phyloP scores from a whole-genome alignment of 148 eudicot species.

The Hydrangea macrophylla region DNA sequence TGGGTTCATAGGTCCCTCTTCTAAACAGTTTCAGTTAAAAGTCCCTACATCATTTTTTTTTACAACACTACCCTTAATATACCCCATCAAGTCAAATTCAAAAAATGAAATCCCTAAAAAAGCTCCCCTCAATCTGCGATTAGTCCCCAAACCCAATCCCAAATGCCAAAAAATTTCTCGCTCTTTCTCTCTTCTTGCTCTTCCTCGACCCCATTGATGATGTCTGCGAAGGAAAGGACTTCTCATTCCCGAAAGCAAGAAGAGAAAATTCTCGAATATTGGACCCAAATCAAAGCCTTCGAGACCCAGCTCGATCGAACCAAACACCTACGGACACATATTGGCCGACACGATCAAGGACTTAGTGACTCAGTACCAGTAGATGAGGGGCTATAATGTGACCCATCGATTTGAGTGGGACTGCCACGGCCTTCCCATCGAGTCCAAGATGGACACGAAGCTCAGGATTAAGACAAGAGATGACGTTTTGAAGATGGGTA shows the following conservation, averaged over 20 bases:
- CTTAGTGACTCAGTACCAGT: constrained; percentile 80
- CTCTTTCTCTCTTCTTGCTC: too few relatives aligned
- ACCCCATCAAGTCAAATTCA: too few relatives aligned
- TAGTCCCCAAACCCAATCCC: too few relatives aligned
- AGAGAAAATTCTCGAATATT: constrained; percentile 56
- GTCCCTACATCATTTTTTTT: too few relatives aligned
- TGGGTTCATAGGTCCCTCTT: too few relatives aligned
- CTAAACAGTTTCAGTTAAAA: too few relatives aligned
- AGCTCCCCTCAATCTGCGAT: too few relatives aligned
- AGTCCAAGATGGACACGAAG: constrained; percentile 73
- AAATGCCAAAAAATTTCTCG: too few relatives aligned
- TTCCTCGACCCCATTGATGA: constrained; percentile 98
- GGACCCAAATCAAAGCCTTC: constrained; percentile 73
- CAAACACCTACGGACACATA: constrained; percentile 65
- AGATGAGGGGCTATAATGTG: constrained; percentile 80
- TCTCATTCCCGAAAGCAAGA: constrained; percentile 79
- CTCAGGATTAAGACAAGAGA: constrained; percentile 60
- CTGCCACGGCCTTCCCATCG: constrained; percentile 86
- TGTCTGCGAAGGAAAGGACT: constrained; percentile 84
- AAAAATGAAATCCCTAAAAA: too few relatives aligned
- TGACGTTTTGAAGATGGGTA: constrained; percentile 84
- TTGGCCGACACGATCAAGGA: constrained; percentile 90
- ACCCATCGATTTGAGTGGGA: constrained; percentile 97
- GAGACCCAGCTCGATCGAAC: constrained; percentile 70
- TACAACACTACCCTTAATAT: too few relatives aligned